Conservation (phyloP, 2,329 filamentous ascomycete genomes). For the Pyricularia grisea region DNA sequence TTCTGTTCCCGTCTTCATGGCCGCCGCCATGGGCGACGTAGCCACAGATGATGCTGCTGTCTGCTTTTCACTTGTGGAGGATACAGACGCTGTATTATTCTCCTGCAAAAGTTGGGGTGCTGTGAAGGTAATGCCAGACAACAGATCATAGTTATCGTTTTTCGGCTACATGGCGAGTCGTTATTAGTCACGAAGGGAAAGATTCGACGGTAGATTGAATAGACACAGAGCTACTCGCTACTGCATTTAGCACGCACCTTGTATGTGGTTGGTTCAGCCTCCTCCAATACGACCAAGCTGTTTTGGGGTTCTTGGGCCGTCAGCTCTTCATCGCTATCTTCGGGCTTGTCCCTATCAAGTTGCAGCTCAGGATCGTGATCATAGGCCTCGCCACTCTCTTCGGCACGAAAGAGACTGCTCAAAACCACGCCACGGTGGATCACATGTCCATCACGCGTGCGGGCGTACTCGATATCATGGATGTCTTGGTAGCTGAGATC, state of each 20-base stretch:
- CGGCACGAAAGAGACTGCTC: conserved; percentile 15
- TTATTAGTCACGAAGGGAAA: not conserved
- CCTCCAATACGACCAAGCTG: not conserved
- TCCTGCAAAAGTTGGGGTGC: not conserved
- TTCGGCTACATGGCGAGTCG: not conserved
- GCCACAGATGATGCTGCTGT: not conserved
- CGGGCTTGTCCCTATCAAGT: not conserved
- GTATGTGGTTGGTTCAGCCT: not conserved
- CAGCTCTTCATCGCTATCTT: not conserved
- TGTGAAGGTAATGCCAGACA: not conserved
- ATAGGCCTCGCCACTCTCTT: conserved; percentile 5
- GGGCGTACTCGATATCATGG: conserved; percentile 14
- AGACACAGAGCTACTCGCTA: not conserved
- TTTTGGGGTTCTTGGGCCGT: not conserved
- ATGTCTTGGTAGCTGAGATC: conserved; percentile 9
- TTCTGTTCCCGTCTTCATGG: not conserved
- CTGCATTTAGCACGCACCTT: not conserved
- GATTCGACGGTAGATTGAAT: not conserved
- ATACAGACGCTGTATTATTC: too few species aligned
- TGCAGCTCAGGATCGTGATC: not conserved
- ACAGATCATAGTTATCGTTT: not conserved
- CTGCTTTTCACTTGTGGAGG: not conserved
- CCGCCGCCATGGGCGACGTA: not conserved
- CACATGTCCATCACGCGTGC: conserved; percentile 17
- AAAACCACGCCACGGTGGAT: conserved; percentile 23